Base-by-base conservation (phyloP, 805 yeast species). In the Wickerhamomyces rabaulensis region DNA sequence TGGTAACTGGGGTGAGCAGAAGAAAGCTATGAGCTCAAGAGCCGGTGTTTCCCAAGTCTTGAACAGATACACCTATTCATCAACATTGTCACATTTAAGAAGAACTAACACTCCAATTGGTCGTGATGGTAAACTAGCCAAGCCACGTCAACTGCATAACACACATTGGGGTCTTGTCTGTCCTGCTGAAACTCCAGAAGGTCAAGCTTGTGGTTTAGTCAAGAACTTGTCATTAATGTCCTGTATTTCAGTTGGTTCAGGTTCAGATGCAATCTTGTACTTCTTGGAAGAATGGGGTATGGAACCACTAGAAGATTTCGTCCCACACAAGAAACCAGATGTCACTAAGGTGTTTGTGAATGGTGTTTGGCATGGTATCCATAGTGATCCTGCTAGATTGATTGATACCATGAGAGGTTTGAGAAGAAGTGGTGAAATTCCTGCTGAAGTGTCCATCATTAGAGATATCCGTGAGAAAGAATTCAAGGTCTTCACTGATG, bases 1-100 rank as follows among this genome's bases (percentile, higher is more conserved):
- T 15, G 99, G 99, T 76, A 94, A 94, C 73, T 94, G 99, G 99
- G 99, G 99, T 74, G 99, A 94, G 70, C 99, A 94, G 68, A 92
- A 91, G 83, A 94, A 94, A 68, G 97, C 98, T 13, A 94, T 94
- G 99, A 83, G 94, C 51, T 84, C 97, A 17, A 84, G 96, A 68
- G 99, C 99, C 6, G 99, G 99, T 79, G 99, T 95, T 41, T 92
- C 98, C 23, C 99, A 94, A 75, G 99, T 94, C 55, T 78, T 94
- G 69, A 94, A 94, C 68, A 82, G 99, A 73, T 94, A 94, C 71
- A 94, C 99, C 6, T 94, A 94, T 68, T 89, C 98, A 2, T 94
- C 99, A n/a, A 94, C 99, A 2, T 75, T 94, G 62, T 94, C 99
- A 47, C 99, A 94, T 75, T 84, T 94, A 71, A 84, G 99, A 73